These are phyloP conservation scores for Phenoliferia sp. DNA, from an alignment of 1,284 basidiomycete species.

Conservation along the genomic window DNA sequence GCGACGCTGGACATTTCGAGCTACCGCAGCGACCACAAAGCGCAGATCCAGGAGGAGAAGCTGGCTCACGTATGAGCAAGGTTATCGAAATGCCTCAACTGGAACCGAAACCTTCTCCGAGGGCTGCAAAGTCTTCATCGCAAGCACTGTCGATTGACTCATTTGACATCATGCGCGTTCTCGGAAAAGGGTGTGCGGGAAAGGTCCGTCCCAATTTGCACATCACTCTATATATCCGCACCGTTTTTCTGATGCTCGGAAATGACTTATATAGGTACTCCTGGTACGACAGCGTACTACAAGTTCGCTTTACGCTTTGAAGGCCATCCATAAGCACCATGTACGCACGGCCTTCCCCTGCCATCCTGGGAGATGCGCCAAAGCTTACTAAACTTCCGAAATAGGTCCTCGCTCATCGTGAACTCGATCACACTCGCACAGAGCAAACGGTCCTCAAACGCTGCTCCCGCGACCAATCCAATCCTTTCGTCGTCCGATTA, in stretches of 20 bases:
- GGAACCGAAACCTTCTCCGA: background rate
- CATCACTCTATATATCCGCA: background rate
- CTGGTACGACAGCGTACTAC: constrained; percentile 58
- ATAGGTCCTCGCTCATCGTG: constrained; percentile 86
- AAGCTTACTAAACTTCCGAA: background rate
- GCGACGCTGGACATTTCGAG: background rate
- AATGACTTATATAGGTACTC: constrained; percentile 36
- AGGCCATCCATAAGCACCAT: constrained; percentile 85
- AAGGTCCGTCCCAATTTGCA: constrained; percentile 46
- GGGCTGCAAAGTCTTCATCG: background rate
- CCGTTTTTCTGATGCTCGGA: background rate
- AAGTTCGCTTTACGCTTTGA: constrained; percentile 76
- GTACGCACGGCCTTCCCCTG: background rate
- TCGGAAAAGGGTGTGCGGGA: constrained; percentile 93
- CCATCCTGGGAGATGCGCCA: background rate
- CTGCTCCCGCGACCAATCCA: constrained; percentile 59
- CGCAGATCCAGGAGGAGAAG: background rate
- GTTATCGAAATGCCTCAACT: background rate
- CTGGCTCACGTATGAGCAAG: background rate
- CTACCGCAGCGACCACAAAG: background rate
- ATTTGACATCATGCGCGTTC: constrained; percentile 91
- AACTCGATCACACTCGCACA: constrained; percentile 88
- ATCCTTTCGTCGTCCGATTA: constrained; percentile 89
- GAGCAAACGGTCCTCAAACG: constrained; percentile 89
- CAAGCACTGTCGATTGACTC: constrained; percentile 58